Conservation (phyloP, 495 filamentous ascomycete genomes). For the Xylaria nigripes region DNA sequence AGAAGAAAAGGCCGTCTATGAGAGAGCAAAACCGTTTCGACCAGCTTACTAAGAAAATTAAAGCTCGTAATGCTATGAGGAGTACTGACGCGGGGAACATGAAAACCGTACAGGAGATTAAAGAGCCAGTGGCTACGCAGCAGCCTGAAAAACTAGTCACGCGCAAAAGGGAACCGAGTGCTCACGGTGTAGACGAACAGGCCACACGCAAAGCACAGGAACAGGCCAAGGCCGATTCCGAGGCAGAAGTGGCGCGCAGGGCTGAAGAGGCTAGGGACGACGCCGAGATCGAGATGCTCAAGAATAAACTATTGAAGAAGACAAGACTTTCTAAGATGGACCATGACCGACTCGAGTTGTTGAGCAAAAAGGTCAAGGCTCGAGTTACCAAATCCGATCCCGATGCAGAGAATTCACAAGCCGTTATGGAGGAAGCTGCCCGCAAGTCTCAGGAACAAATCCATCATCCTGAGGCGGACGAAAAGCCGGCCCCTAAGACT, state of each 20-base stretch:
- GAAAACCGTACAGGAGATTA: constrained; percentile 14
- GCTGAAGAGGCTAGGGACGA: constrained; percentile 9
- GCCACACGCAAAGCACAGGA: neutral
- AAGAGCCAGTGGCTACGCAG: constrained; percentile 24
- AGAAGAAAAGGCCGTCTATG: constrained; percentile 24
- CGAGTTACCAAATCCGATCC: constrained; percentile 6
- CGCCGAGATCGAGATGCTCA: constrained; percentile 12
- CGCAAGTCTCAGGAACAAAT: constrained; percentile 31
- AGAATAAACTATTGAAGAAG: constrained; percentile 16
- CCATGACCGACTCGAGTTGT: constrained; percentile 30
- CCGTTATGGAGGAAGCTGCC: constrained; percentile 15
- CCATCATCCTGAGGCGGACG: constrained; percentile 15
- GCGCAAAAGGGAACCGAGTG: too few species aligned
- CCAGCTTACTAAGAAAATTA: constrained; percentile 27
- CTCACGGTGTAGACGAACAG: too few species aligned
- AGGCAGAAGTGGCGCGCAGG: constrained; percentile 9
- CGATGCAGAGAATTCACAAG: constrained; percentile 3
- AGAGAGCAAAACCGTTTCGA: constrained; percentile 30
- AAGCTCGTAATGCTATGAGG: constrained; percentile 21
- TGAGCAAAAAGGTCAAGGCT: constrained; percentile 28
- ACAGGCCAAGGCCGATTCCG: constrained; percentile 9
- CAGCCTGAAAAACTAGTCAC: too few species aligned
- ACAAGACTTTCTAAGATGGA: constrained; percentile 27
- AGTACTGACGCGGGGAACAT: constrained; percentile 26
- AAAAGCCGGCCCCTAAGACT: constrained; percentile 18